phyloP scores from a whole-genome alignment of 352 stramenopile genomes.

The Pythium volutum region DNA sequence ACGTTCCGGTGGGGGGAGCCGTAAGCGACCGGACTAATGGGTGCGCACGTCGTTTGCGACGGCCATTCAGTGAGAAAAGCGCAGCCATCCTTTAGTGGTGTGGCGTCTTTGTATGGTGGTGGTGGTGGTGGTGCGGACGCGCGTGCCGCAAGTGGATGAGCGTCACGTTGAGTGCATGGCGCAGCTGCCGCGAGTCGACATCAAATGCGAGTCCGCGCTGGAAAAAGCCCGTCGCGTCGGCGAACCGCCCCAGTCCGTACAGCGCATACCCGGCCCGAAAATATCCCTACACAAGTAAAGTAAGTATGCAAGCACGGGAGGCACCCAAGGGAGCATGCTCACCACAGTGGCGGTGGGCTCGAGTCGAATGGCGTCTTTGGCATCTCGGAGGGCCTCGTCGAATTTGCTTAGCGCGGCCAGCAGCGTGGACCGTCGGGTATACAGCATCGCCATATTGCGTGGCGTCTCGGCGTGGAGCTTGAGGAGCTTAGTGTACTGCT shows the following conservation, averaged over 20 bases:
- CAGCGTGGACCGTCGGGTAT: conserved; percentile 57
- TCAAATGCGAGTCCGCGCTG: conserved; percentile 65
- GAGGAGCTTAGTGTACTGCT: conserved; percentile 70
- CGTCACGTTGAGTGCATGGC: conserved; percentile 49
- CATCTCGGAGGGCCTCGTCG: conserved; percentile 43
- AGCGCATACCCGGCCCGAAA: conserved; percentile 68
- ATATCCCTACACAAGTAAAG: conserved; percentile 37
- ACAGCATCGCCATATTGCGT: conserved; percentile 55
- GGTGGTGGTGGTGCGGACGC: background rate
- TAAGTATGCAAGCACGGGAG: background rate
- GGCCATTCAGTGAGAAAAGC: background rate
- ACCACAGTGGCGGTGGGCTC: conserved; percentile 54
- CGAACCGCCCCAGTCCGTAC: conserved; percentile 43
- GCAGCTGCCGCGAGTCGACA: conserved; percentile 52
- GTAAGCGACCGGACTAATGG: background rate
- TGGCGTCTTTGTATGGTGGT: background rate
- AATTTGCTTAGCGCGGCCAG: conserved; percentile 49
- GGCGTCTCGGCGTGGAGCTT: conserved; percentile 40
- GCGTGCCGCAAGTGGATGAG: conserved; percentile 25
- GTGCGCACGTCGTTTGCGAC: conserved; percentile 17
- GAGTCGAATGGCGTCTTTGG: conserved; percentile 46
- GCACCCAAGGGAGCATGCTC: background rate
- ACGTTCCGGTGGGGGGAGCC: too few relatives aligned
- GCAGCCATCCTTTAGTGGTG: background rate
- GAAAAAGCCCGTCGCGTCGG: conserved; percentile 54